Base-by-base conservation (phyloP, 2,329 filamentous ascomycete species). In the Monosporascus cannonballus region DNA sequence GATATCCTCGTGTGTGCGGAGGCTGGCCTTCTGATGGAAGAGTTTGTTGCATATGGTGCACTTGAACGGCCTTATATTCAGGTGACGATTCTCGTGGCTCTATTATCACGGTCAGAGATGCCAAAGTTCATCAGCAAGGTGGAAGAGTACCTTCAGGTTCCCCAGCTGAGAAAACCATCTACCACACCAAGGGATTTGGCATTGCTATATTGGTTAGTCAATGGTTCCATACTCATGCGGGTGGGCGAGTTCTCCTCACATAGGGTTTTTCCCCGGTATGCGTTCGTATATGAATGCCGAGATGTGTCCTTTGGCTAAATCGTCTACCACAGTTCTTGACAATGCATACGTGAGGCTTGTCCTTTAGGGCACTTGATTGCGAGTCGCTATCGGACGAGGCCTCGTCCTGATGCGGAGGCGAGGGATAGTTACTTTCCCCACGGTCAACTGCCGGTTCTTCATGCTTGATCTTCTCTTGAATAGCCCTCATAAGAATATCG, bases 221-320 rank as follows among this genome's bases (percentile, higher is more conserved):
- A 6, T 22, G 2, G n/a, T 24, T 25, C 41, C 22, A n/a, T 17
- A 15, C 8, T 46, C 42, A n/a, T n/a, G n/a, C 20, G 14, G 20
- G 30, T 46, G 42, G 42, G 20, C 49, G 11, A 54, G 39, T 37
- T 59, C 60, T n/a, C 76, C 89, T 77, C 75, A 96, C 87, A 68
- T 93, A 96, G 55, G 93, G 93, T 68, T 91, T 94, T 51, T 88
- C 84, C 17, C 94, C 94, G 2, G 90, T 96, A 70, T 99, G 94
- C 4, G 88, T 86, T 58, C 92, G 81, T 46, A 83, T 85, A 69
- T 99, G 94, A 48, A 95, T 96, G 56, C 94, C 88, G 11, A 96
- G 79, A 63, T 97, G 93, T 1, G 92, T 96, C 72, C 93, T 96
- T 67, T 97, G 93, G 54, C 83, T 84, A 69, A 96, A 97, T 56